These are phyloP conservation scores for Candida tetrigidarum DNA, from an alignment of 1,139 yeast species.

Conservation along the genomic window DNA sequence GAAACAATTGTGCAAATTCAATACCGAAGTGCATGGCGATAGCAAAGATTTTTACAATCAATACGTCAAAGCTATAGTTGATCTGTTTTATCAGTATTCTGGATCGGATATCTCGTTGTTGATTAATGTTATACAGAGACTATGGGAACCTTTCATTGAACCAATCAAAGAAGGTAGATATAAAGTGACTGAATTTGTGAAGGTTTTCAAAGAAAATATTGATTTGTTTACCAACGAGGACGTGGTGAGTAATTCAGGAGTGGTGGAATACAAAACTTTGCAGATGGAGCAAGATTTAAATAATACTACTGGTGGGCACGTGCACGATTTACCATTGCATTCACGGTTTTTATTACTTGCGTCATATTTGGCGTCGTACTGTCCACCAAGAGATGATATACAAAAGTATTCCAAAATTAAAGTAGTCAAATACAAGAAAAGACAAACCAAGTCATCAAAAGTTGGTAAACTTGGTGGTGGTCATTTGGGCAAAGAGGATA, in stretches of 20 bases:
- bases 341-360: constrained; percentile 70
- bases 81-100: constrained; percentile 53
- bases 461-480: constrained; percentile 31
- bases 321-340: constrained; percentile 51
- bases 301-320: constrained; percentile 18
- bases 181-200: constrained; percentile 44
- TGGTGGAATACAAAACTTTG: constrained; percentile 30
- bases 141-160: constrained; percentile 57
- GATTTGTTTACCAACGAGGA: constrained; percentile 45
- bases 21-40: constrained; percentile 25
- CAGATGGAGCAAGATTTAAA: constrained; percentile 22
- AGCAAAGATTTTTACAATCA: constrained; percentile 48
- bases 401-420: constrained; percentile 63
- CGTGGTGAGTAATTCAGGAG: constrained; percentile 38
- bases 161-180: constrained; percentile 40
- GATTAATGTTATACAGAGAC: constrained; percentile 40
- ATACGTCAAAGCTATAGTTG: constrained; percentile 54
- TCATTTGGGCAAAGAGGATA: constrained; percentile 46
- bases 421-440: constrained; percentile 46
- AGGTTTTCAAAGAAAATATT: constrained; percentile 48
- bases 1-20: constrained; percentile 31
- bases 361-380: constrained; percentile 71
- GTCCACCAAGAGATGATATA: constrained; percentile 62
- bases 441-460: constrained; percentile 21
- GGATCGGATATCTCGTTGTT: constrained; percentile 56